Evolutionary conservation across 2,329 filamentous ascomycete genomes (phyloP), one percentile per base, ranked within the genome.

Genomic region (Sporothrix pallida): DNA sequence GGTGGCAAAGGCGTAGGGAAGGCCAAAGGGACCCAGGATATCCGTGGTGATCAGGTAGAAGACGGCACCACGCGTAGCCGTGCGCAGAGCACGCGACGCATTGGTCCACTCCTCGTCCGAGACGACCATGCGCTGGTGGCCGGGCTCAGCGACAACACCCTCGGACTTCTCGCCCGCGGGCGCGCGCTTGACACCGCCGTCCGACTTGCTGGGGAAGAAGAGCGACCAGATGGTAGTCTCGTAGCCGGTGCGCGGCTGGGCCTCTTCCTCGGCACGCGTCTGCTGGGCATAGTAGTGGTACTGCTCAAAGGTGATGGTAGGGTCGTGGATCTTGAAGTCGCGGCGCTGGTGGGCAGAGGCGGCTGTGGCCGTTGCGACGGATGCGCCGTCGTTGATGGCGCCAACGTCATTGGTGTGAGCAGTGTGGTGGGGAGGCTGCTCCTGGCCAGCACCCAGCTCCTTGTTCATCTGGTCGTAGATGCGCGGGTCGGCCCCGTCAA

Each of bases 41-140:
- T 86, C 84, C 0, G 84, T 86, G 9, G 84, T 85, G 76, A 86
- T 86, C 68, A 86, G 79, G 70, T 85, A 86, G 76, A 87, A 87
- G 56, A 83, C 80, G 46, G 84, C 82, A 8, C 84, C 83, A 80
- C 83, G 82, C 0, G 81, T 81, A 0, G 85, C 85, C 0, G 85
- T 87, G 7, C 85, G 80, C 71, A 85, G 75, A 3, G 83, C 82
- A 23, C 85, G 82, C 26, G 82, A 83, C 2, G 85, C 85, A 70
- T 83, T 83, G 26, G 79, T 80, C 85, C 85, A 86, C 74, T 87
- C 85, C 3, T 82, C 80, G 17, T 83, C 81, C 2, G 78, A 79
- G 42, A 84, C 78, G 42, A 74, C 50, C 23, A 75, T 48, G 58
- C 75, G 62, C 20, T 17, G 12, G 42, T 67, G 75, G 20, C 71